phyloP scores from a whole-genome alignment of 2,329 filamentous ascomycete genomes.

The Teratosphaeriaceae sp. region DNA sequence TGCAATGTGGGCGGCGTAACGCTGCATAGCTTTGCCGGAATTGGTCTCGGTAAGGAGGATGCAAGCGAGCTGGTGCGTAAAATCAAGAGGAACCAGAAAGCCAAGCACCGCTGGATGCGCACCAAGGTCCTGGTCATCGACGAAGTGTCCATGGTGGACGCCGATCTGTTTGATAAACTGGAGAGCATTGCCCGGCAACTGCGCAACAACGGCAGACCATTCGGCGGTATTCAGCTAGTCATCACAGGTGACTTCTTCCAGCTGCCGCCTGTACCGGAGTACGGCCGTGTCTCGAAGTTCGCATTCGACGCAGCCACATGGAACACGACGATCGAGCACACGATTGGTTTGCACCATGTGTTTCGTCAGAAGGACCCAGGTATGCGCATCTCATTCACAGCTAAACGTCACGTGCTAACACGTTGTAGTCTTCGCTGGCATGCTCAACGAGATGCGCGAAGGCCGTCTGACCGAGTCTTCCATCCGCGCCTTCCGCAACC shows the following conservation, averaged over 20 bases:
- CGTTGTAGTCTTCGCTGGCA: slow-evolving; percentile 67
- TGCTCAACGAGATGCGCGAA: slow-evolving; percentile 97
- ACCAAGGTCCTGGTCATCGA: slow-evolving; percentile 87
- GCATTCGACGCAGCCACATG: slow-evolving; percentile 89
- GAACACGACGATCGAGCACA: slow-evolving; percentile 89
- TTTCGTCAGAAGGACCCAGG: slow-evolving; percentile 87
- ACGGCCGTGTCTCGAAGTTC: slow-evolving; percentile 69
- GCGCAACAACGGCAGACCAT: slow-evolving; percentile 84
- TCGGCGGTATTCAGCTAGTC: slow-evolving; percentile 91
- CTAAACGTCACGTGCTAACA: slow-evolving; percentile 20
- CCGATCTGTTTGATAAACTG: slow-evolving; percentile 92
- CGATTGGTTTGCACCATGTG: slow-evolving; percentile 88
- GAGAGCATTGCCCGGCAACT: slow-evolving; percentile 79
- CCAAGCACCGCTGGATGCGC: slow-evolving; percentile 78
- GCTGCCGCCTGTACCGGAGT: slow-evolving; percentile 84
- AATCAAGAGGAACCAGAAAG: slow-evolving; percentile 81
- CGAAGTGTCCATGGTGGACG: slow-evolving; percentile 98
- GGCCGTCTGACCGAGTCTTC: slow-evolving; percentile 73
- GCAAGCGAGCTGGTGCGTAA: slow-evolving; percentile 78
- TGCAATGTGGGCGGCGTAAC: slow-evolving; percentile 97
- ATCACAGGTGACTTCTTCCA: slow-evolving; percentile 99
- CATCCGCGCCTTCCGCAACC: slow-evolving; percentile 64
- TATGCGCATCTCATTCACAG: slow-evolving; percentile 28
- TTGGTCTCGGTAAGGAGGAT: slow-evolving; percentile 88
- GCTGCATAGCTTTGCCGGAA: slow-evolving; percentile 90